Conservation (phyloP, 1,139 yeast species). For the Blastobotrys raffinosifermentans region DNA sequence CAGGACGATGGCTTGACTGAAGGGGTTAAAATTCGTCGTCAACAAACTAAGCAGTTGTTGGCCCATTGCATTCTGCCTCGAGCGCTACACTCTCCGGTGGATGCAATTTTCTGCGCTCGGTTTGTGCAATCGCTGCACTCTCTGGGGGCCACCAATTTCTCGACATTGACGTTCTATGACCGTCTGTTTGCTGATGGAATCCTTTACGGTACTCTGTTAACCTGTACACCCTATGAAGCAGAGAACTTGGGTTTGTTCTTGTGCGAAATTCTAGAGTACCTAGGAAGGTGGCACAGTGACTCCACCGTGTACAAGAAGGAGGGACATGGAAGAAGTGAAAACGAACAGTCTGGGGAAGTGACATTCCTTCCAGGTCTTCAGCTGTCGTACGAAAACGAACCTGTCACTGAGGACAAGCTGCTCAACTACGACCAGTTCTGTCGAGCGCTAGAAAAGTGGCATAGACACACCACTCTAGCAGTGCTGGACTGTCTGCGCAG, state of each 20-base stretch:
- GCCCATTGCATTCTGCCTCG: slow-evolving; percentile 73
- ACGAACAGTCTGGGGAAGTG: slow-evolving; percentile 16
- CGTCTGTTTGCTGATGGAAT: slow-evolving; percentile 46
- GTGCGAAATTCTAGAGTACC: slow-evolving; percentile 46
- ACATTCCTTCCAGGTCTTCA: slow-evolving; percentile 26
- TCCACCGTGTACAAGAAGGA: slow-evolving; percentile 26
- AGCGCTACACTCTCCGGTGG: slow-evolving; percentile 72
- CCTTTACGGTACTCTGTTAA: slow-evolving; percentile 55
- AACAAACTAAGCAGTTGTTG: slow-evolving; percentile 40
- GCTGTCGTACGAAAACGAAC: slow-evolving; percentile 19
- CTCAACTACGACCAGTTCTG: slow-evolving; percentile 38
- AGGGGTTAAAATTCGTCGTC: slow-evolving; percentile 25
- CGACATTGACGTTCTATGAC: slow-evolving; percentile 42
- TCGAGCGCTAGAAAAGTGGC: slow-evolving; percentile 49
- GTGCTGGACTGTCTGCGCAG: slow-evolving; percentile 47
- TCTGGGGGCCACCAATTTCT: slow-evolving; percentile 40
- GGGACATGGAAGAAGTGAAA: slow-evolving; percentile 27
- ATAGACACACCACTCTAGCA: slow-evolving; percentile 43
- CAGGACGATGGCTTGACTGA: slow-evolving; percentile 18
- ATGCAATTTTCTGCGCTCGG: slow-evolving; percentile 66
- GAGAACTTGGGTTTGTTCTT: slow-evolving; percentile 78
- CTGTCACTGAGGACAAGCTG: slow-evolving; percentile 19
- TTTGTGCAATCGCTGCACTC: slow-evolving; percentile 52
- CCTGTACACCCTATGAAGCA: slow-evolving; percentile 71
- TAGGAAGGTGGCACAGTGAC: slow-evolving; percentile 41